phyloP scores from a whole-genome alignment of 441 rosid genomes.

The Mallotus japonicus region DNA sequence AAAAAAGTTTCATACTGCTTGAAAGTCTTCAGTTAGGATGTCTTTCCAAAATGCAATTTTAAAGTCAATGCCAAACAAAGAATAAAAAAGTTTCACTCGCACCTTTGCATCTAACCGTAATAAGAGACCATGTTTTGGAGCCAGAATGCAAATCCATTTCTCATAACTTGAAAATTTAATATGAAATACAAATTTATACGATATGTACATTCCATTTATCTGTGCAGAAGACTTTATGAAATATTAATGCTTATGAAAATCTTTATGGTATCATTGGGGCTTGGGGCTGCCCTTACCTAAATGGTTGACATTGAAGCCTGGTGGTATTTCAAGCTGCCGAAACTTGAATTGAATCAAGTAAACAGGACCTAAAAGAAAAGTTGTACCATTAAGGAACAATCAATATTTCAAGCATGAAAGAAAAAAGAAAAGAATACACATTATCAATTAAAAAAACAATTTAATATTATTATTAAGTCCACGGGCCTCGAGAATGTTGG shows the following conservation, averaged over 20 bases:
- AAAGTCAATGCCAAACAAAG: not conserved
- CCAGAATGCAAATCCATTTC: not conserved
- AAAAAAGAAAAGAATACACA: not conserved
- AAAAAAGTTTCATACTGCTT: not conserved
- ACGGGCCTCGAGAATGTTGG: too few relatives aligned
- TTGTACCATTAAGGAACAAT: conserved; percentile 9
- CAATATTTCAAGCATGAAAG: conserved; percentile 9
- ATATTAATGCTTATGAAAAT: conserved; percentile 11
- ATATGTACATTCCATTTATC: not conserved
- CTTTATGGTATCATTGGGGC: not conserved
- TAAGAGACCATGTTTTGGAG: not conserved
- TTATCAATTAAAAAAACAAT: not conserved
- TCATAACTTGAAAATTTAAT: not conserved
- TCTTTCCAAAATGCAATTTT: not conserved
- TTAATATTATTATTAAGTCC: too few relatives aligned
- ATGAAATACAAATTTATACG: not conserved
- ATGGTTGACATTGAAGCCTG: conserved; percentile 71
- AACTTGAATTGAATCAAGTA: conserved; percentile 88
- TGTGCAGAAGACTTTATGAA: conserved; percentile 3
- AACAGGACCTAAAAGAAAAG: conserved; percentile 57
- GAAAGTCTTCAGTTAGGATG: not conserved
- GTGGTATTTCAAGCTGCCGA: conserved; percentile 93
- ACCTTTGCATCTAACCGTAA: not conserved
- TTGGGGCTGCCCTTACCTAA: conserved; percentile 48
- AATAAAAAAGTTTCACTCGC: not conserved